Base-by-base conservation (phyloP, 495 filamentous ascomycete species). In the Penicillium nucicola region DNA sequence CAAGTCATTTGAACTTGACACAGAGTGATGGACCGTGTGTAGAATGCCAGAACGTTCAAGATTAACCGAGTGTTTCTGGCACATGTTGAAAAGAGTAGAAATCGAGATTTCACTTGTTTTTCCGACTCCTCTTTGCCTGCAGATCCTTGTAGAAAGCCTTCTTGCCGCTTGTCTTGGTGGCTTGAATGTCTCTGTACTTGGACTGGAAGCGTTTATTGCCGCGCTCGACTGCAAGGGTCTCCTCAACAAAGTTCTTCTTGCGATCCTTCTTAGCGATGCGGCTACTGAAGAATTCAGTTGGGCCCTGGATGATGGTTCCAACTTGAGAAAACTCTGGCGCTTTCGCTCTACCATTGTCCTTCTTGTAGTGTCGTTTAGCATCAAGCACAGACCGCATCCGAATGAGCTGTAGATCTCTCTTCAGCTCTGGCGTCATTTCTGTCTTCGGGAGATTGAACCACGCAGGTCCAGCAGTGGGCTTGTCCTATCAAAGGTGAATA, bases 401-500 rank as follows among this genome's bases (percentile, higher is more conserved):
- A 46, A 97, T 67, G 3, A 96, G 70, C 62, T 95, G 89, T 5
- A 97, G 67, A 64, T 97, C 95, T 46, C 89, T 80, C 65, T 89
- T 92, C 17, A 96, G 74, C 57, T 95, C 83, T 9, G 89, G 80
- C 0, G 91, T 96, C 39, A 96, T 66, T 43, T 88, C 78, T 23
- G 92, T 97, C 32, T 78, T 75, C 7, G 93, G 92, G 20, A 98
- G 74, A 62, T 95, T 79, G 66, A 86, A 97, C 90, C 92, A 97
- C 38, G 79, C 70, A 18, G 70, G 60, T 31, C 86, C 82, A 45
- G 84, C 82, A 56, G 75, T 86, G 28, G 72, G 77, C 68, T 79
- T 82, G 53, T 79, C 80, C 63, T 75, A 42, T 12, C 39, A 66
- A 71, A 47, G 28, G 37, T 18, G n/a, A 42, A 10, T 19, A 44